Evolutionary conservation across 1,284 basidiomycete genomes (phyloP).

Genomic region (Ceratobasidium sp.): DNA sequence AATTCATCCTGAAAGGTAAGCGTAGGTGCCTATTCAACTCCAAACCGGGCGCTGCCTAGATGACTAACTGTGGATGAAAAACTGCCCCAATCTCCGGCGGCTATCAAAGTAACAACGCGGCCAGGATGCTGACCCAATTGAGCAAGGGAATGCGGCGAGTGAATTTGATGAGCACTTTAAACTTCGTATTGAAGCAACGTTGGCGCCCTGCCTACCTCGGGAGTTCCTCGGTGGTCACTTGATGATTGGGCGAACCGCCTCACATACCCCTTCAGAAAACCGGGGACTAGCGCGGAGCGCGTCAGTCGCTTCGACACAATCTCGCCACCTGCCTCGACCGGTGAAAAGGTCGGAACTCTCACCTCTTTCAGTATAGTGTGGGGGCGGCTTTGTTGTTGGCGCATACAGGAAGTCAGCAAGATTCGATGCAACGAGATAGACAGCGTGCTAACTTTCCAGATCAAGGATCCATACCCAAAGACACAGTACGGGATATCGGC

Average conservation of each 20-base stretch:
- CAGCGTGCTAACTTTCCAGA: conserved; percentile 67
- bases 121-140: conserved; percentile 65
- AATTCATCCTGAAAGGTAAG: conserved; percentile 65
- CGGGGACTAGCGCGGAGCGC: conserved; percentile 60
- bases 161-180: conserved; percentile 36
- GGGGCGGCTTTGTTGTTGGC: conserved; percentile 32
- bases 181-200: conserved; percentile 16
- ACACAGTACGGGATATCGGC: conserved; percentile 59
- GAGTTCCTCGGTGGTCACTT: conserved; percentile 85
- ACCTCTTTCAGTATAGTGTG: conserved; percentile 27
- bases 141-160: conserved; percentile 5
- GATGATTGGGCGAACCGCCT: conserved; percentile 86
- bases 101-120: conserved; percentile 86
- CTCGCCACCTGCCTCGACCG: conserved; percentile 9
- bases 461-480: conserved; percentile 82
- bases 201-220: conserved; percentile 60
- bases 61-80: conserved; percentile 66
- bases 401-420: conserved; percentile 26
- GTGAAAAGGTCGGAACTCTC: conserved; percentile 1
- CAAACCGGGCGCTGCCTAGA: conserved; percentile 25
- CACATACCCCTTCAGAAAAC: conserved; percentile 85
- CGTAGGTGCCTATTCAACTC: conserved; percentile 25
- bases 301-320: conserved; percentile 23
- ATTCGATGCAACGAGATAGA: conserved; percentile 27
- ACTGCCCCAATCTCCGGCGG: conserved; percentile 79